These are phyloP conservation scores for Pluteus cervinus DNA, from an alignment of 768 basidiomycete genomes.

Conservation along the genomic window DNA sequence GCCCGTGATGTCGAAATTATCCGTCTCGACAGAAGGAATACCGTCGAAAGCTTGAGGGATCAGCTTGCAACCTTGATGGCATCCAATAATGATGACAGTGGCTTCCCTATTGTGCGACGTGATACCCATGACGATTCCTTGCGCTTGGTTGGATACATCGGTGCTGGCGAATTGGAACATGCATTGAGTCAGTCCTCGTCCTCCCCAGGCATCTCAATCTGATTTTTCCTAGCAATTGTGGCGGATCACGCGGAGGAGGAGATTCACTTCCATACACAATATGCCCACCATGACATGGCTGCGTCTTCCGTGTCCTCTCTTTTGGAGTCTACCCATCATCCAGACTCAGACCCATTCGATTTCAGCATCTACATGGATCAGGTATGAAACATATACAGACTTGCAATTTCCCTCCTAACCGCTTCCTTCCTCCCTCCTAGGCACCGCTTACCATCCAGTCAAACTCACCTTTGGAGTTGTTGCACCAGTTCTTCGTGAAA, in stretches of 20 bases:
- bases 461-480: conserved; percentile 84
- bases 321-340: conserved; percentile 29
- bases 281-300: conserved; percentile 33
- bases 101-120: conserved; percentile 78
- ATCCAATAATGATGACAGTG: conserved; percentile 66
- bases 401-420: neutral
- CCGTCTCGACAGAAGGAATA: conserved; percentile 65
- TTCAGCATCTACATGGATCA: conserved; percentile 90
- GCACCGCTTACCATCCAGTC: conserved; percentile 83
- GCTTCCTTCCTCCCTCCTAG: conserved; percentile 25
- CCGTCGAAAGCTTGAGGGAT: conserved; percentile 67
- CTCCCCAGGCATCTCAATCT: conserved; percentile 5
- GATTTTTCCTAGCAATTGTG: conserved; percentile 53
- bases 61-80: conserved; percentile 55
- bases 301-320: conserved; percentile 61
- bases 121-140: conserved; percentile 39
- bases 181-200: conserved; percentile 57
- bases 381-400: conserved; percentile 30
- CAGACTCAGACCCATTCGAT: conserved; percentile 55
- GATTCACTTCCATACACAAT: conserved; percentile 56
- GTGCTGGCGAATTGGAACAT: conserved; percentile 90
- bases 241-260: conserved; percentile 63
- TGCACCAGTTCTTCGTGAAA: conserved; percentile 93
- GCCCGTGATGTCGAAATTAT: conserved; percentile 66
- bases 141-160: conserved; percentile 86